phyloP scores from a whole-genome alignment of 768 basidiomycete species.

The Suillus lakei region DNA sequence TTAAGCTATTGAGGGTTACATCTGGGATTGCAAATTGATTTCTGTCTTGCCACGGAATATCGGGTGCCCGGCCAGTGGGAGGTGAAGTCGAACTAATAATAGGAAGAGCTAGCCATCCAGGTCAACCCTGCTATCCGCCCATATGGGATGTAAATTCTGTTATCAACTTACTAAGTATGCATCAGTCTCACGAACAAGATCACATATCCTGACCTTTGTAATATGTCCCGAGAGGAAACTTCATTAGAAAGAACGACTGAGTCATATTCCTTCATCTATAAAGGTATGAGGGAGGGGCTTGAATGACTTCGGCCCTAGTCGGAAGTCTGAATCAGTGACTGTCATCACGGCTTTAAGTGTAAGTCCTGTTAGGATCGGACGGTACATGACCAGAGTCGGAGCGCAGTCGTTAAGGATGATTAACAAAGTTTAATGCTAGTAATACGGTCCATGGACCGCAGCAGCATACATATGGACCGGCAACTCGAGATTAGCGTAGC shows the following conservation, averaged over 20 bases:
- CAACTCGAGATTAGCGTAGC: no score
- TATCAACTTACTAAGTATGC: background rate
- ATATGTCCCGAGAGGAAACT: background rate
- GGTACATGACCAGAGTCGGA: no score
- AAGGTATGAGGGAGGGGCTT: background rate
- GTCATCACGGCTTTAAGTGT: background rate
- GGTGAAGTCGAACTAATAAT: slow-evolving; percentile 1
- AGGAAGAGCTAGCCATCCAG: background rate
- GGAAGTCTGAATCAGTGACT: background rate
- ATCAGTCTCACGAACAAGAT: background rate
- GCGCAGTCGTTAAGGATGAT: no score
- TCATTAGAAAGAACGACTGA: background rate
- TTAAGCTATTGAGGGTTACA: background rate
- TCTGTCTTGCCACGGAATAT: background rate
- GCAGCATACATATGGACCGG: no score
- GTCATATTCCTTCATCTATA: background rate
- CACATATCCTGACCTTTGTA: background rate
- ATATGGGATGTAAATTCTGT: background rate
- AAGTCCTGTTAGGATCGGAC: no score
- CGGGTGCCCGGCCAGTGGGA: background rate
- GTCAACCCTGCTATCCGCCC: background rate
- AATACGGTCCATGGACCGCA: no score
- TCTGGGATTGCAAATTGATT: background rate
- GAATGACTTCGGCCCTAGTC: background rate
- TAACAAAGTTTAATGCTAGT: no score